Evolutionary conservation across 768 basidiomycete species (phyloP), one percentile per base, ranked within the genome.

Genomic region (Lactarius quietus): DNA sequence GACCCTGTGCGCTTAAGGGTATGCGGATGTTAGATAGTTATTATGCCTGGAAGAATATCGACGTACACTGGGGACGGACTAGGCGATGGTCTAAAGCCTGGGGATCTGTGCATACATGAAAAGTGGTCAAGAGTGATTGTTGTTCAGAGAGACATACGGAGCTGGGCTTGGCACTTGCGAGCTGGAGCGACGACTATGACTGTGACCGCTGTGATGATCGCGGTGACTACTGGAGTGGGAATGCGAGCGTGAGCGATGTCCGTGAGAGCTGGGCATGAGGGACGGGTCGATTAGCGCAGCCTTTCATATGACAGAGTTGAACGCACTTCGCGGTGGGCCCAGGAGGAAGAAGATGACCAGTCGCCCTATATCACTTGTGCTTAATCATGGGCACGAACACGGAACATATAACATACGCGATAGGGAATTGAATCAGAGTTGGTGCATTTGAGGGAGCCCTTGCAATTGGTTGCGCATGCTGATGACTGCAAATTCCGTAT

Each of bases 241-340:
- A 52, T 51, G 45, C 14, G 31, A 57, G 48, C 31, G 51, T 53
- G 51, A 45, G 26, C n/a, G 57, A 53, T 36, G 39, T 33, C 60
- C 53, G 33, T 43, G 45, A 26, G 60, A 20, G 31, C 56, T 36
- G n/a, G 48, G 28, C 58, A 57, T 26, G 51, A 26, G 28, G 23
- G 23, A 29, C n/a, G n/a, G 0, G 17, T 66, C 33, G 36, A 31
- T 15, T 9, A 15, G 39, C 2, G 28, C 2, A 33, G 28, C 17
- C 28, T 52, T 8, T 29, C 31, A 41, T 33, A 57, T 28, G 6
- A 57, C 28, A 31, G n/a, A 38, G 17, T 14, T 12, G 35, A 38
- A 62, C 65, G 51, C 33, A 66, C 65, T 45, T 62, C 15, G 39
- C 20, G 51, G 54, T 62, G 51, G 39, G 39, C 51, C 56, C 53